These are phyloP conservation scores for Prillingera fragicola DNA, from an alignment of 1,284 basidiomycete species.

Conservation along the genomic window DNA sequence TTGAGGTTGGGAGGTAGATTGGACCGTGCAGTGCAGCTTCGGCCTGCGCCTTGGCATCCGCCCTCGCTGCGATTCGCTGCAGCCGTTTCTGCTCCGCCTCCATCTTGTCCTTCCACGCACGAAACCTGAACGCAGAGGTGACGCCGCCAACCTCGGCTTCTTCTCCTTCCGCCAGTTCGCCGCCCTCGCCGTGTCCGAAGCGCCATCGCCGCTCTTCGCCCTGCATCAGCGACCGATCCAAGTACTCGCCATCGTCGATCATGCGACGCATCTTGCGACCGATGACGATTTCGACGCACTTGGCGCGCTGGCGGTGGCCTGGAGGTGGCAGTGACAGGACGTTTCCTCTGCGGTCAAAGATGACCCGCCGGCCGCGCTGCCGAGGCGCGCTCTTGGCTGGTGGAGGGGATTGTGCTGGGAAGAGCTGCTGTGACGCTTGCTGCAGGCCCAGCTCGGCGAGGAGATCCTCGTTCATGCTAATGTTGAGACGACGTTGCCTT, in stretches of 20 bases:
- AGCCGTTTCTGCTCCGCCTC: not conserved
- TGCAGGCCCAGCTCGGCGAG: conserved; percentile 4
- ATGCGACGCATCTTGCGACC: conserved; percentile 18
- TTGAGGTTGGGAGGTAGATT: too few relatives aligned
- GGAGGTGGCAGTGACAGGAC: conserved; percentile 24
- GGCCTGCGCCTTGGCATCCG: too few relatives aligned
- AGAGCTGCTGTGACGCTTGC: not conserved
- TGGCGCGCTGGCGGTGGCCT: conserved; percentile 29
- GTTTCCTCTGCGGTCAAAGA: conserved; percentile 29
- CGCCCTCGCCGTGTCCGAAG: conserved; percentile 24
- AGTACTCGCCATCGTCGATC: conserved; percentile 31
- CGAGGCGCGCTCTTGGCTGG: not conserved
- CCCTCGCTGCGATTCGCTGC: not conserved
- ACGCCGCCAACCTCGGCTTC: conserved; percentile 24
- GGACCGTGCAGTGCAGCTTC: too few relatives aligned
- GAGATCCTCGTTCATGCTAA: conserved; percentile 6
- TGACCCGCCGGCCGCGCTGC: not conserved
- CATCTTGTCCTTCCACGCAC: not conserved
- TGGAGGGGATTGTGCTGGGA: not conserved
- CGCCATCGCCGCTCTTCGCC: conserved; percentile 34
- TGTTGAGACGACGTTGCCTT: conserved; percentile 5
- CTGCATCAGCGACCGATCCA: conserved; percentile 22
- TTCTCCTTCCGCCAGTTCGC: conserved; percentile 15
- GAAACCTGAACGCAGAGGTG: conserved; percentile 11
- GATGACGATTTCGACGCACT: conserved; percentile 34